Percentiles rank a stretch among this genome's conserved stretches.
Evolutionary conservation across 139 green algal species (phyloP).

Genomic region (Auxenochlorella protothecoides): DNA sequence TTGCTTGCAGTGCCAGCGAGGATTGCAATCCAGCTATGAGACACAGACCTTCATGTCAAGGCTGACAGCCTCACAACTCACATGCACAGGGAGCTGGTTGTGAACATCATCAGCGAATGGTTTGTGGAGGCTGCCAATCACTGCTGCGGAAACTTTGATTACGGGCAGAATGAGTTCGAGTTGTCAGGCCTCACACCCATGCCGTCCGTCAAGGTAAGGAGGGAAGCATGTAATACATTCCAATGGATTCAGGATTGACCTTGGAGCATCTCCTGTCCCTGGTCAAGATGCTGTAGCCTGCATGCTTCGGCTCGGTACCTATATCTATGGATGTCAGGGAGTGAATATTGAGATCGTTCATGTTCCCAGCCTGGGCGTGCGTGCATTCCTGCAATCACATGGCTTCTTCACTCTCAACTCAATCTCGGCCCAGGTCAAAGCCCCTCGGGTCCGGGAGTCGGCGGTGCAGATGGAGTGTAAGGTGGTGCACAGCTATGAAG

Average conservation of each 20-base stretch:
- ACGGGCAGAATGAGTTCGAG: conserved; percentile 72
- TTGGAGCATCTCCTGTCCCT: not conserved
- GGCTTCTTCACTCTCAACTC: too few relatives aligned
- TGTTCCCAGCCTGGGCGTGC: too few relatives aligned
- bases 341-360: too few relatives aligned
- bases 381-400: too few relatives aligned
- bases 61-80: too few relatives aligned
- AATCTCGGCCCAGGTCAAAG: conserved; percentile 38
- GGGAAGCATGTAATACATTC: not conserved
- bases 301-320: not conserved
- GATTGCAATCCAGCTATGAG: too few relatives aligned
- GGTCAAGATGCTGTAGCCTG: not conserved
- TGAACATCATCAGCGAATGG: conserved; percentile 94
- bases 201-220: conserved; percentile 38
- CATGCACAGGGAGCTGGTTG: conserved; percentile 65
- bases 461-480: conserved; percentile 85
- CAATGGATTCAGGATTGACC: not conserved
- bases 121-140: conserved; percentile 92
- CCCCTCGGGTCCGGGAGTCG: conserved; percentile 71
- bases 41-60: too few relatives aligned
- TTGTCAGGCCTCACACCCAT: conserved; percentile 63
- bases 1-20: too few relatives aligned
- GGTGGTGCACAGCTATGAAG: conserved; percentile 50
- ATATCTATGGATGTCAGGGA: too few relatives aligned
- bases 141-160: conserved; percentile 70